Evolutionary conservation across 495 filamentous ascomycete genomes (phyloP).

Genomic region (Lichina pygmaea): DNA sequence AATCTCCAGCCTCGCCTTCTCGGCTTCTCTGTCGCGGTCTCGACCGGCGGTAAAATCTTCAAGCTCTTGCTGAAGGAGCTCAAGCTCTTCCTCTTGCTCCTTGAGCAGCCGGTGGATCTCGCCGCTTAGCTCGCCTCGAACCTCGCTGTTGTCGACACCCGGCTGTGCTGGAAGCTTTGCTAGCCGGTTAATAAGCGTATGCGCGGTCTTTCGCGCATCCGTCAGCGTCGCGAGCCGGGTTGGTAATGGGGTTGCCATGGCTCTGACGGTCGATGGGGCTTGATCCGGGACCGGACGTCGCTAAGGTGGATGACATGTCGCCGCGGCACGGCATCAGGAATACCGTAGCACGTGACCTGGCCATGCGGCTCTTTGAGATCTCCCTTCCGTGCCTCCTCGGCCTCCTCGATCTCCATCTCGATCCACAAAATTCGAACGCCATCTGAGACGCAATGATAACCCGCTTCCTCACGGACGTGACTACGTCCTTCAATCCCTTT

Average conservation of each 20-base stretch:
- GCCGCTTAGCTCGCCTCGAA: constrained; percentile 45
- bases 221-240: constrained; percentile 41
- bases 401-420: background rate
- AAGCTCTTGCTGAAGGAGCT: constrained; percentile 53
- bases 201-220: constrained; percentile 34
- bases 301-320: too few species aligned
- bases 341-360: background rate
- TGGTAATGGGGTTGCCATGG: constrained; percentile 18
- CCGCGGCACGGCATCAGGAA: background rate
- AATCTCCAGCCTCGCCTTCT: constrained; percentile 30
- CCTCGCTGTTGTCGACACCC: constrained; percentile 30
- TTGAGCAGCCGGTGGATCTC: constrained; percentile 66
- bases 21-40: constrained; percentile 17
- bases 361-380: background rate
- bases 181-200: constrained; percentile 51
- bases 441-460: constrained; percentile 44
- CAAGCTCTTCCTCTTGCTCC: constrained; percentile 67
- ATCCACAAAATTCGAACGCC: too few species aligned
- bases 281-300: too few species aligned
- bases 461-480: constrained; percentile 57
- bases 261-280: background rate
- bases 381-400: background rate
- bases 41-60: constrained; percentile 23
- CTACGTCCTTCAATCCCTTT: constrained; percentile 83
- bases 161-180: constrained; percentile 37